Conservation (phyloP, 1,284 basidiomycete genomes). For the Bothia castanella region DNA sequence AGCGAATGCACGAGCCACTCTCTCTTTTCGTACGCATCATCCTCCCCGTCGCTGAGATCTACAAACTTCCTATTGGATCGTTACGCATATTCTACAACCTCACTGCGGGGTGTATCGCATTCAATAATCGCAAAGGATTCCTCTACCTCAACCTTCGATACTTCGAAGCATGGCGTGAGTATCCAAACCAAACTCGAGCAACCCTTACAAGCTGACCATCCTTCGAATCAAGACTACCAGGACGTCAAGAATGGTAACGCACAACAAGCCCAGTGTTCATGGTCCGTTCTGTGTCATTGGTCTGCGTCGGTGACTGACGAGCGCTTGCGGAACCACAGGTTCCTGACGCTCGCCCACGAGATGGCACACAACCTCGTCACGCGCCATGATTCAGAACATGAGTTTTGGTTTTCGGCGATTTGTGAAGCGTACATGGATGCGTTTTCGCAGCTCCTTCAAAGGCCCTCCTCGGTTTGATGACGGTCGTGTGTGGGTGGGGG, state of each 20-base stretch:
- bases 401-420: constrained; percentile 90
- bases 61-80: background rate
- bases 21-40: background rate
- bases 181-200: background rate
- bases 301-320: background rate
- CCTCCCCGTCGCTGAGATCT: background rate
- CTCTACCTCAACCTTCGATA: constrained; percentile 89
- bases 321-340: constrained; percentile 44
- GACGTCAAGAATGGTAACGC: constrained; percentile 42
- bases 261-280: constrained; percentile 73
- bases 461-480: too few relatives aligned
- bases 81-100: constrained; percentile 72
- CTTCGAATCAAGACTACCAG: background rate
- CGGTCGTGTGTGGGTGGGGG: too few relatives aligned
- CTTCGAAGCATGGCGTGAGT: constrained; percentile 57
- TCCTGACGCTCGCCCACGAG: constrained; percentile 88
- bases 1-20: background rate
- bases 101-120: constrained; percentile 83
- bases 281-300: constrained; percentile 39
- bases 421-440: constrained; percentile 56
- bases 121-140: constrained; percentile 87
- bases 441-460: background rate
- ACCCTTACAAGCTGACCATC: background rate
- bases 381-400: constrained; percentile 77
- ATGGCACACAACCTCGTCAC: constrained; percentile 79